Evolutionary conservation across 352 stramenopile species (phyloP), one percentile per base, ranked within the genome.

Genomic region (Phytopythium montanum): DNA sequence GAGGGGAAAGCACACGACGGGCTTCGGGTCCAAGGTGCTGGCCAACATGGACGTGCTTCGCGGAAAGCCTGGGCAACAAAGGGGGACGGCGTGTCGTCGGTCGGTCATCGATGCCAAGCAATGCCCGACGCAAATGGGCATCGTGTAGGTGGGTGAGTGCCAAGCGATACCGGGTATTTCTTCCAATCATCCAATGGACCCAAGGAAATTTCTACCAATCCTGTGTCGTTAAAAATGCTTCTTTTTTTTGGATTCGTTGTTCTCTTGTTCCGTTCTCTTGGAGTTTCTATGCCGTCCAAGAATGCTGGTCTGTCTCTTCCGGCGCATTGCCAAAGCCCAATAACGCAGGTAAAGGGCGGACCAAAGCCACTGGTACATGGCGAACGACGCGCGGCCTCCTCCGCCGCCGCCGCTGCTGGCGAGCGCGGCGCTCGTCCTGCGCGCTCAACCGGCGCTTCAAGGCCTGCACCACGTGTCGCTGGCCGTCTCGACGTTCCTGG

Each of bases 401-500:
- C 54, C 53, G 3, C 57, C 29, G 1, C 56, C 50, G 31, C 39
- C 42, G 42, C 54, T 60, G 1, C 57, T 72, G 28, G 33, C 44
- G 33, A 64, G 48, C 33, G 62, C 44, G 1, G 42, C 53, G 26
- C 42, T 60, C 16, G 54, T 64, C 0, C 59, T 73, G 45, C 58
- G 66, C 55, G 38, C 42, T 23, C 39, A 46, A 25, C 44, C 58
- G 6, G 64, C 62, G 28, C 45, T 72, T 31, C 49, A 29, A 1
- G 62, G 56, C n/a, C 56, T 70, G 8, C 41, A 50, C 19, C 66
- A 73, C 41, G 59, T 73, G 25, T 23, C 55, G 28, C 62, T 19
- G 9, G 48, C 46, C 18, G 39, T 73, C 14, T 73, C 66, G 36
- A 26, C 60, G 36, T 73, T 38, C 29, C 59, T 73, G 53, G 66